These are phyloP conservation scores for Capsella rubella DNA, from an alignment of 441 rosid genomes.

Conservation along the genomic window DNA sequence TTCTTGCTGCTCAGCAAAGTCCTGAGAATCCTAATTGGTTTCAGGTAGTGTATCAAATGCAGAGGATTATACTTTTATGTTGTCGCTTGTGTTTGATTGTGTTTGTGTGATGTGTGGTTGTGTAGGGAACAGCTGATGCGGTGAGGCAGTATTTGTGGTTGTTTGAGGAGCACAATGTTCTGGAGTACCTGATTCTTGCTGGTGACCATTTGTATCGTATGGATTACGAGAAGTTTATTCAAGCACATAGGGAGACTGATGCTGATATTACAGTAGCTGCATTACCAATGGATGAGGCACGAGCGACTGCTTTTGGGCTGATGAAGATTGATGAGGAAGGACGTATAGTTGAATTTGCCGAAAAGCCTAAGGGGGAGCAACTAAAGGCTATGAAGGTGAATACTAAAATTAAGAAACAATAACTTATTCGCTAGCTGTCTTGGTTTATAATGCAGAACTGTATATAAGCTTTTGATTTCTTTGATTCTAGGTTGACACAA, in stretches of 20 bases:
- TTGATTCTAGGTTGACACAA: slow-evolving; percentile 72
- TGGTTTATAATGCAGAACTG: not conserved
- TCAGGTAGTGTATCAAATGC: slow-evolving; percentile 42
- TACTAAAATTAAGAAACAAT: not conserved
- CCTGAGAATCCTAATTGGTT: slow-evolving; percentile 99
- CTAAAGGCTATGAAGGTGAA: slow-evolving; percentile 73
- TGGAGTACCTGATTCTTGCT: slow-evolving; percentile 82
- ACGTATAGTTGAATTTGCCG: slow-evolving; percentile 66
- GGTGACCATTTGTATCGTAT: slow-evolving; percentile 92
- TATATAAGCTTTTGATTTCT: slow-evolving; percentile 13
- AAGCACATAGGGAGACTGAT: slow-evolving; percentile 78
- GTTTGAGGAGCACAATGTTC: slow-evolving; percentile 87
- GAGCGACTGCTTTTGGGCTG: slow-evolving; percentile 82
- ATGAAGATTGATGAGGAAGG: slow-evolving; percentile 75
- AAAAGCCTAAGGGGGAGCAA: slow-evolving; percentile 78
- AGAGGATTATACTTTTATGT: not conserved
- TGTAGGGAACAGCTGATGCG: slow-evolving; percentile 62
- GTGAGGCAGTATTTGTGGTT: slow-evolving; percentile 88
- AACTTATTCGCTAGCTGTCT: not conserved
- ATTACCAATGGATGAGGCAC: slow-evolving; percentile 75
- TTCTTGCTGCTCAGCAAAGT: slow-evolving; percentile 97
- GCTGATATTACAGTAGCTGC: slow-evolving; percentile 85
- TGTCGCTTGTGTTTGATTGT: not conserved
- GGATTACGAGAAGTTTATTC: slow-evolving; percentile 87
- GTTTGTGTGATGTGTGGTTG: not conserved